phyloP scores from a whole-genome alignment of 225 moss, liverwort and hornwort species.

The Neckera pumila region DNA sequence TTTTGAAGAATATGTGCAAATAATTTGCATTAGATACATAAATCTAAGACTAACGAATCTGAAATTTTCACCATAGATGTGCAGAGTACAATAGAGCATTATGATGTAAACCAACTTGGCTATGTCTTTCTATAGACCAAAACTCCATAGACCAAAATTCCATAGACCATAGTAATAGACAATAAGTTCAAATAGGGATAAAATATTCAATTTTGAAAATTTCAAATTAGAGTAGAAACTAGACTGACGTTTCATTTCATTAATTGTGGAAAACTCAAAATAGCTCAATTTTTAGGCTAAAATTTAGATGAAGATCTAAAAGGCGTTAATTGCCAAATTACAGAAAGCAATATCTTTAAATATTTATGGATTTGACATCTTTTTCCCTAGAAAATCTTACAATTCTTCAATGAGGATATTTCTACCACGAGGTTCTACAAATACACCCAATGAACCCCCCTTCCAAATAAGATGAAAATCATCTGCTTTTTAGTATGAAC shows the following conservation, averaged over 20 bases:
- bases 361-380: not conserved
- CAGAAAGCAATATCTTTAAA: not conserved
- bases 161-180: accelerated
- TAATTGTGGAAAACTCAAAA: accelerated
- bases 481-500: accelerated
- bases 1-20: not conserved
- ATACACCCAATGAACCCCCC: not conserved
- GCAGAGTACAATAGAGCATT: not conserved
- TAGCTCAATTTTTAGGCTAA: not conserved
- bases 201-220: not conserved
- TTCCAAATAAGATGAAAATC: not conserved
- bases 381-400: not conserved
- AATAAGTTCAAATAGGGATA: not conserved
- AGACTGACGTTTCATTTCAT: not conserved
- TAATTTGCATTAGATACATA: not conserved
- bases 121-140: too few species aligned
- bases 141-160: not conserved
- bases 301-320: not conserved
- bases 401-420: not conserved
- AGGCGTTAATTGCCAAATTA: not conserved
- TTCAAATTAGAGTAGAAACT: not conserved
- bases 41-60: not conserved
- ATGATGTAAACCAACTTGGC: not conserved
- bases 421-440: not conserved
- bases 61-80: not conserved